Conservation (phyloP, 2,329 filamentous ascomycete genomes). For the Elsinoe necatrix region DNA sequence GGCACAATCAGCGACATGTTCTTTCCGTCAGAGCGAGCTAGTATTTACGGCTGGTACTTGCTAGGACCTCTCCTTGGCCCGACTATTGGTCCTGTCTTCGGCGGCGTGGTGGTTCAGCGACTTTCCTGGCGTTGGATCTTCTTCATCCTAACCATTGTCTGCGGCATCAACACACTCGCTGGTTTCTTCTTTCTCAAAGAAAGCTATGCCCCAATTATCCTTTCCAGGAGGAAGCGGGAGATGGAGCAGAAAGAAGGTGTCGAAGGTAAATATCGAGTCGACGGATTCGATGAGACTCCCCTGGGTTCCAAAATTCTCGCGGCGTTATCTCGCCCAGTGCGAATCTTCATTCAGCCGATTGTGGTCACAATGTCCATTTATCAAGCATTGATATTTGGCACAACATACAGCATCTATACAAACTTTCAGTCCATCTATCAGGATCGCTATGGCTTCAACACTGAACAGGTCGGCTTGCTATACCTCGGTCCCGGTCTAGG, state of each 20-base stretch:
- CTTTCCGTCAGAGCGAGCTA: conserved; percentile 36
- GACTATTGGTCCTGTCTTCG: conserved; percentile 36
- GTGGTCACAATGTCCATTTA: conserved; percentile 40
- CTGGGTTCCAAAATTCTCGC: conserved; percentile 30
- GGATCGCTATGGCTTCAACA: conserved; percentile 37
- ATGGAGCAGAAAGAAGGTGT: conserved; percentile 30
- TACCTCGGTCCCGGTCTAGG: conserved; percentile 40
- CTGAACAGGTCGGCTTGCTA: conserved; percentile 38
- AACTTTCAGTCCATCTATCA: conserved; percentile 42
- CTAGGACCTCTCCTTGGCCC: conserved; percentile 38
- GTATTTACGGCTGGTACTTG: conserved; percentile 40
- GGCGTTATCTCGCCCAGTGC: conserved; percentile 34
- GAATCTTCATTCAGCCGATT: conserved; percentile 39
- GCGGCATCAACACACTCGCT: conserved; percentile 33
- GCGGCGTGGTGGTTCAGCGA: conserved; percentile 38
- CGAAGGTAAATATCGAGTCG: conserved; percentile 34
- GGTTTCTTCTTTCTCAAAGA: conserved; percentile 40
- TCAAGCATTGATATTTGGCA: conserved; percentile 41
- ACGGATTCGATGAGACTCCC: conserved; percentile 36
- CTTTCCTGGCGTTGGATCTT: conserved; percentile 44
- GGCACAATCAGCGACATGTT: conserved; percentile 48
- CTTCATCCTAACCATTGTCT: conserved; percentile 39
- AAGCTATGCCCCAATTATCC: conserved; percentile 37
- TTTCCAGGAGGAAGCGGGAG: conserved; percentile 29
- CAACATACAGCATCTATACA: conserved; percentile 41